Base-by-base conservation (phyloP, 768 basidiomycete species). In the Boletus reticuloceps region DNA sequence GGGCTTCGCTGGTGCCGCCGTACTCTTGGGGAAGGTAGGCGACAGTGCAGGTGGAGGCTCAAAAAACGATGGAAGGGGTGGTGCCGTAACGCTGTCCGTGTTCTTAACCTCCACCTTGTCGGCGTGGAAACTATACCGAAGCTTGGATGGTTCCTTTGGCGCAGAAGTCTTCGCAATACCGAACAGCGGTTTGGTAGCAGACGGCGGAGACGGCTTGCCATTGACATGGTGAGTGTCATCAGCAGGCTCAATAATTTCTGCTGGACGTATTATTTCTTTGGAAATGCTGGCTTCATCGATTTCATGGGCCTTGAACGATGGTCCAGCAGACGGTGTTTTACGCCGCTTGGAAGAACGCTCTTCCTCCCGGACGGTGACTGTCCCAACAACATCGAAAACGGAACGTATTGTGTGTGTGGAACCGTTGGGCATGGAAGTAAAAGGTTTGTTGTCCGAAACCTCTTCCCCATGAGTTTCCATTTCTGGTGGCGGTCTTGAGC, bases 131-230 rank as follows among this genome's bases (percentile, higher is more conserved):
- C 88, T 88, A 61, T 79, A 86, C 27, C 89, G 82, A 53, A 91
- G 75, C 64, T 90, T 91, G 55, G 89, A 90, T 3, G 89, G 88
- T 52, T 88, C 86, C 64, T 84, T 88, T 1, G 89, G 89, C 10
- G 79, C 79, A 27, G 76, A 81, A 4, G 79, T 71, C 65, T 84
- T 87, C 40, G 70, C 39, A n/a, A 38, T 37, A 44, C 64, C 53
- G 29, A 66, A 64, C 22, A 58, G 31, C 27, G 60, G 47, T 45
- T 70, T 71, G 9, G 65, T 54, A 38, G 44, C 56, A 16, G 64
- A 36, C n/a, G 64, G 54, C 1, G 65, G 65, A 52, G 60, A 74
- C n/a, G 55, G 16, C 53, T 59, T 67, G 52, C 51, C 59, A 58
- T 61, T 61, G 12, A 50, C 43, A 45, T 53, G 58, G 43, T 27